These are phyloP conservation scores for Ramalina intermedia DNA, from an alignment of 495 filamentous ascomycete species.

Conservation along the genomic window DNA sequence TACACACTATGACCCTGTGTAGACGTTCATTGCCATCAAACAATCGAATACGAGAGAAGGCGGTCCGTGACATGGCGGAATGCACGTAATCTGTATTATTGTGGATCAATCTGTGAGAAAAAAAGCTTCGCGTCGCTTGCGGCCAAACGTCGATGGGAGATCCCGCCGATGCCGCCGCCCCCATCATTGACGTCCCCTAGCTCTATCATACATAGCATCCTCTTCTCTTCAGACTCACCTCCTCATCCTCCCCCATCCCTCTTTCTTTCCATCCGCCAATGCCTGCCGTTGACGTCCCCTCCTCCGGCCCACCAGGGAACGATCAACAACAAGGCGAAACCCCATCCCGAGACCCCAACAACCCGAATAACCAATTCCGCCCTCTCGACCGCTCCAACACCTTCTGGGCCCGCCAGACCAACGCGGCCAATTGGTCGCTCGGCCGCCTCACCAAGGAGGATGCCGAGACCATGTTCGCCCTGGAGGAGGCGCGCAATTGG, in stretches of 20 bases:
- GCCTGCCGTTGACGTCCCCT: not conserved
- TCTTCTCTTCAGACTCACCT: too few species aligned
- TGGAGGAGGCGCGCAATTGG: not conserved
- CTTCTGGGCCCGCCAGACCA: not conserved
- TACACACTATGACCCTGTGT: too few species aligned
- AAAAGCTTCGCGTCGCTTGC: too few species aligned
- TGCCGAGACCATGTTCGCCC: not conserved
- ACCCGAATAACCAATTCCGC: not conserved
- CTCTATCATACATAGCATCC: too few species aligned
- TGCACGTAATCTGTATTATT: too few species aligned
- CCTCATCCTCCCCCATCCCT: too few species aligned
- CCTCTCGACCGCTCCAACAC: not conserved
- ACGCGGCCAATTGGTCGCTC: not conserved
- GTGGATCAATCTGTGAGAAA: not conserved
- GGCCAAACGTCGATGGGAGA: not conserved
- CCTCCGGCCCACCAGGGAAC: not conserved
- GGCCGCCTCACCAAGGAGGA: slow-evolving; percentile 1
- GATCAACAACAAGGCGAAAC: not conserved
- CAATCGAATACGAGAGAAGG: too few species aligned
- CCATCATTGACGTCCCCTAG: too few species aligned
- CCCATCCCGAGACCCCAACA: not conserved
- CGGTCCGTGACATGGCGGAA: too few species aligned
- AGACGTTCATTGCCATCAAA: too few species aligned
- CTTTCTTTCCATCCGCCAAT: not conserved
- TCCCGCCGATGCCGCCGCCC: too few species aligned